Percentiles rank a stretch among this genome's conserved stretches.
phyloP scores from a whole-genome alignment of 2,329 filamentous ascomycete genomes.

The Aplosporella prunicola region DNA sequence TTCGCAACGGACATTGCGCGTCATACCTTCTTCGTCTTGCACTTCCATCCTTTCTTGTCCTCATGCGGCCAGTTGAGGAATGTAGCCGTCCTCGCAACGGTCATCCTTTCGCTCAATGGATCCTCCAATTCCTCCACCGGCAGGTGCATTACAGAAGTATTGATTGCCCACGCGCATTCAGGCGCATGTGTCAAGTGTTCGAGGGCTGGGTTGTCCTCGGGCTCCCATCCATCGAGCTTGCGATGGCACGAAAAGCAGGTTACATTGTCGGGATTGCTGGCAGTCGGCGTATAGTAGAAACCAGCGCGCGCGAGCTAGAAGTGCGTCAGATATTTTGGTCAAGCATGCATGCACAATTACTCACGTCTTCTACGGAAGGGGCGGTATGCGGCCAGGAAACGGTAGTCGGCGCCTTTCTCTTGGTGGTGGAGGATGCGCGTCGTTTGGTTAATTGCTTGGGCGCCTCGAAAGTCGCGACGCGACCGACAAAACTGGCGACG shows the following conservation, averaged over 20 bases:
- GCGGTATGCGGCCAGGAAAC: conserved; percentile 66
- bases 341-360: conserved; percentile 12
- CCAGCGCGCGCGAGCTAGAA: conserved; percentile 76
- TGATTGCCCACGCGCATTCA: conserved; percentile 80
- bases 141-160: conserved; percentile 42
- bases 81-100: conserved; percentile 69
- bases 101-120: conserved; percentile 61
- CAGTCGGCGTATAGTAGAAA: conserved; percentile 76
- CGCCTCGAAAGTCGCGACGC: conserved; percentile 69
- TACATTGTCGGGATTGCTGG: conserved; percentile 73
- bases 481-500: conserved; percentile 60
- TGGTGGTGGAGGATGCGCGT: conserved; percentile 55
- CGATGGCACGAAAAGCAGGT: conserved; percentile 81
- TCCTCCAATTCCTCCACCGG: conserved; percentile 60
- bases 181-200: conserved; percentile 81
- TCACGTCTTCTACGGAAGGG: conserved; percentile 56
- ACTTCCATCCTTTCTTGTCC: conserved; percentile 76
- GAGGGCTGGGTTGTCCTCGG: conserved; percentile 67
- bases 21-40: conserved; percentile 74
- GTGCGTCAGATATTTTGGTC: conserved; percentile 13
- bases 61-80: conserved; percentile 93
- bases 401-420: conserved; percentile 49
- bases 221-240: conserved; percentile 85
- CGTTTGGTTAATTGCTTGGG: conserved; percentile 56
- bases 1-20: neutral